phyloP scores from a whole-genome alignment of 208 protist genomes.

The Porcisia hertigi region DNA sequence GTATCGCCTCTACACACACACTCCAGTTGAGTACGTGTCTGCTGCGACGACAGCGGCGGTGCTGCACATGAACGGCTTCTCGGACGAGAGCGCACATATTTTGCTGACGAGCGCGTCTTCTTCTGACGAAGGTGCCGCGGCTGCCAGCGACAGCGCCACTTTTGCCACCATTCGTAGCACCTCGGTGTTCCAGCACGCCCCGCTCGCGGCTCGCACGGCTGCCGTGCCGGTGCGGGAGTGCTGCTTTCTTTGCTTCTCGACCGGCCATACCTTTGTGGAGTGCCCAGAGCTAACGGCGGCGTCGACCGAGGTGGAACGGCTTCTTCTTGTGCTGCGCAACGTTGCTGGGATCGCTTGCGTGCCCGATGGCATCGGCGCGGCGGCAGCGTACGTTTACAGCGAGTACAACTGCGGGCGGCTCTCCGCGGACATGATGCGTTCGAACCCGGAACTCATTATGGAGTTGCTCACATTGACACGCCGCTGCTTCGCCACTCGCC shows the following conservation, averaged over 20 bases:
- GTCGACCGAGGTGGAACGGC: constrained; percentile 37
- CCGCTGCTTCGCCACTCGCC: constrained; percentile 51
- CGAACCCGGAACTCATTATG: constrained; percentile 37
- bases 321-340: constrained; percentile 46
- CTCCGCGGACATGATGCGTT: constrained; percentile 49
- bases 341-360: constrained; percentile 60
- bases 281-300: constrained; percentile 71
- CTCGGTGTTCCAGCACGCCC: background rate
- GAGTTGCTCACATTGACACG: constrained; percentile 43
- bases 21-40: constrained; percentile 42
- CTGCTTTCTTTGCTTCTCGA: constrained; percentile 76
- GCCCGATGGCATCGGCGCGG: constrained; percentile 57
- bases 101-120: constrained; percentile 25
- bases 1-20: constrained; percentile 72
- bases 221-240: constrained; percentile 53
- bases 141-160: background rate
- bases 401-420: constrained; percentile 72
- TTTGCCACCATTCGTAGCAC: background rate
- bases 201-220: constrained; percentile 39
- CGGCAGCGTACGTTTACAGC: constrained; percentile 75
- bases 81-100: constrained; percentile 55
- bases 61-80: constrained; percentile 68
- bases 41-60: constrained; percentile 50
- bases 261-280: constrained; percentile 54
- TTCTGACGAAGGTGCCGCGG: background rate